Percentiles rank a stretch among this genome's conserved stretches.
phyloP scores from a whole-genome alignment of 2,329 filamentous ascomycete genomes.

The Cercospora berteroae region DNA sequence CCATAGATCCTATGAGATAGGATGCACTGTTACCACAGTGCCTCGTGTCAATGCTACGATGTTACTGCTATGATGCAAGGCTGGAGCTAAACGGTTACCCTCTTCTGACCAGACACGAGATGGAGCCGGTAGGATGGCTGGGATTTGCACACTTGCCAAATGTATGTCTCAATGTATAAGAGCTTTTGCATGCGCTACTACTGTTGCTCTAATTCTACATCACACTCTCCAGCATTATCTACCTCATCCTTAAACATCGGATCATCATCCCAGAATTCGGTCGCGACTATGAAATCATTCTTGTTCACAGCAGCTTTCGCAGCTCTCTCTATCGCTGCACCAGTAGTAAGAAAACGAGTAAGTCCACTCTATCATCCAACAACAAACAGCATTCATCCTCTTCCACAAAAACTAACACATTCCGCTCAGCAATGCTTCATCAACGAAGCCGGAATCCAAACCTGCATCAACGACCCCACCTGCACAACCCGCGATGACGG shows the following conservation, averaged over 20 bases:
- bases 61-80: slow-evolving; percentile 9
- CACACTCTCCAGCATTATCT: background rate
- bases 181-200: background rate
- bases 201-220: background rate
- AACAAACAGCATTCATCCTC: background rate
- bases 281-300: slow-evolving; percentile 16
- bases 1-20: background rate
- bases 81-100: background rate
- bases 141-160: background rate
- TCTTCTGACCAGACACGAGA: slow-evolving; percentile 4
- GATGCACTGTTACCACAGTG: slow-evolving; percentile 2
- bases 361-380: background rate
- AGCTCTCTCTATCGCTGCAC: slow-evolving; percentile 14
- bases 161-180: background rate
- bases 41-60: slow-evolving; percentile 4
- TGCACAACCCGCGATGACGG: slow-evolving; percentile 20
- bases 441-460: slow-evolving; percentile 17
- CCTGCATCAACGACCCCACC: slow-evolving; percentile 19
- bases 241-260: background rate
- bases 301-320: slow-evolving; percentile 16
- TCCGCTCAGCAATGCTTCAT: slow-evolving; percentile 17
- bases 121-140: background rate
- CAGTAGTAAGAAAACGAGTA: slow-evolving; percentile 13
- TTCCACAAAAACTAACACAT: background rate
- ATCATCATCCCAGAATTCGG: background rate